Base-by-base conservation (phyloP, 257 asterid genomes). In the Hygrophila difformis region DNA sequence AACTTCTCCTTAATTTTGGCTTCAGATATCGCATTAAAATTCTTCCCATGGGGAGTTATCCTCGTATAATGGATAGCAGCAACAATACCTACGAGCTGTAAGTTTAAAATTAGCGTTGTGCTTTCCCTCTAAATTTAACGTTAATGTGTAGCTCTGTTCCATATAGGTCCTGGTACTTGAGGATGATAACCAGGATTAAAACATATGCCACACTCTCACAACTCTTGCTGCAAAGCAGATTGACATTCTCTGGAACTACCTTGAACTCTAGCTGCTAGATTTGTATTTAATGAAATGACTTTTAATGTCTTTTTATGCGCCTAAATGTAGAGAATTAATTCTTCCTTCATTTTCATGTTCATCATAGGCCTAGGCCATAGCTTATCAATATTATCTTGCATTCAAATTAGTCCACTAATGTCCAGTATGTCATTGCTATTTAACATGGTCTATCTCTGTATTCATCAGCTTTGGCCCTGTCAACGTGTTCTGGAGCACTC, bases 401-500 rank as follows among this genome's bases (percentile, higher is more conserved):
- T 26, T 15, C 19, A 1, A n/a, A n/a, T n/a, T n/a, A n/a, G n/a
- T n/a, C n/a, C n/a, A n/a, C n/a, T n/a, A n/a, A n/a, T n/a, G n/a
- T n/a, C n/a, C n/a, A n/a, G n/a, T n/a, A n/a, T n/a, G n/a, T n/a
- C n/a, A n/a, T n/a, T n/a, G 56, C 51, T 18, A 47, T 33, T 46
- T 51, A 16, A 42, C 65, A 13, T 41, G 17, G 21, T 53, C 61
- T 39, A 62, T 43, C 34, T 49, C 43, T 35, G 46, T 56, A 4
- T 67, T 24, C 64, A 66, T 62, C 88, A 91, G 96, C 55, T 86
- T 86, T 72, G 99, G 99, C 57, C 99, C 99, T 1, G 99, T 91
- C 40, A 91, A 91, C 57, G 75, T 91, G 60, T 86, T 91, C 76
- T 86, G 99, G 99, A 91, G 99, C 78, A 82, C 96, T 34, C 99